Base-by-base conservation (phyloP, 2,329 filamentous ascomycete species). In the Cladosporium oxysporum region DNA sequence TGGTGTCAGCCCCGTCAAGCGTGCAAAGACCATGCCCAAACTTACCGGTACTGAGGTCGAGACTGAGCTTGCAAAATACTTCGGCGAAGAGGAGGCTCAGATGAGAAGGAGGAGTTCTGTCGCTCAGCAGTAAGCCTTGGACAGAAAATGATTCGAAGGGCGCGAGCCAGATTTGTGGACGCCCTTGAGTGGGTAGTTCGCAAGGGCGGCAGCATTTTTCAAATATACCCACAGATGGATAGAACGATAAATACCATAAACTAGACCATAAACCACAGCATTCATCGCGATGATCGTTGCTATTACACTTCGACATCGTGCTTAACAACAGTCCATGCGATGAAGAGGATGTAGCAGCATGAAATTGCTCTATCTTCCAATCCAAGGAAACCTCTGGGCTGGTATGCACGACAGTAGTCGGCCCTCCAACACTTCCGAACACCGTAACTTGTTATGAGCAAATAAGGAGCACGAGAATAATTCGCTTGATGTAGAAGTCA, bases 51-150 rank as follows among this genome's bases (percentile, higher is more conserved):
- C 29, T 35, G 35, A 59, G 35, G 35, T 65, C 26, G 63, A 60
- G 63, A 41, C 33, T 6, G 63, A 60, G 57, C 55, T 59, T 14
- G 63, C 55, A 6, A 60, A 65, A 33, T 60, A 65, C 47, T 65
- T 65, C 21, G 63, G 55, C 21, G 55, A 65, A 33, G 61, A 63
- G 14, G 61, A 63, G 35, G 61, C 61, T 31, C 31, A 63, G 8
- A 63, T 63, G 26, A 63, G 61, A 35, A 63, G 61, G 37, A 63
- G 61, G 50, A 63, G 61, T 37, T 63, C 61, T 28, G 50, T 57
- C 18, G 35, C 35, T n/a, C 61, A 55, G 50, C 59, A 52, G 41
- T 31, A 10, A 14, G 29, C 29, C 7, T 57, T 6, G 7, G 5
- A 14, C 10, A n/a, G 16, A 12, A 14, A n/a, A 7, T n/a, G 18